Base-by-base conservation (phyloP, 495 filamentous ascomycete genomes). In the Tuber microsphaerosporum region DNA sequence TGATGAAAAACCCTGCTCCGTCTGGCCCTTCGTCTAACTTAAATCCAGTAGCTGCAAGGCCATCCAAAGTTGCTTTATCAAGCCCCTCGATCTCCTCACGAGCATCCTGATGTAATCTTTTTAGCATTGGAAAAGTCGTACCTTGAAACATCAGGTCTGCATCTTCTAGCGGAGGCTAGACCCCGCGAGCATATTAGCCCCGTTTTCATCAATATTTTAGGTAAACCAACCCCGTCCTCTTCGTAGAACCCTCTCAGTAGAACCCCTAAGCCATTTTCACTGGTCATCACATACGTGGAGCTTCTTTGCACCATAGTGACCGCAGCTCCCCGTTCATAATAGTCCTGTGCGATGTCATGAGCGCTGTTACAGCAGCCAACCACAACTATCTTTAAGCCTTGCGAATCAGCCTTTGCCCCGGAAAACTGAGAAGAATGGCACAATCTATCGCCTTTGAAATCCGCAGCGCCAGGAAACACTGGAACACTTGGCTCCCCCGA, bases 341-440 rank as follows among this genome's bases (percentile, higher is more conserved):
- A 94, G 78, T 94, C 91, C 81, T 94, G 92, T 44, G 91, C 90
- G 76, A 96, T 96, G 81, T 96, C 93, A 78, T 94, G 90, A 17
- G 87, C 89, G 2, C 91, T 94, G 81, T 94, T 95, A 83, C 93
- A 93, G 43, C 89, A 90, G 7, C 93, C 93, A 10, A 97, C 87
- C 0, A 97, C 88, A 31, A 95, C 84, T 1, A 89, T 93, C 77
- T 90, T 91, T 81, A 90, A 92, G 1, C 88, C 88, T 34, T 83
- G 82, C 1, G 84, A 83, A 45, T 85, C 73, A 12, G 83, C 51
- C 34, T 86, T 85, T 17, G 90, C 89, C 8, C 90, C 90, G 0
- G 85, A 82, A 81, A 92, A 92, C 44, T 92, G 87, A 19, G 90
- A 90, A 43, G 90, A 92, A 80, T 95, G 93, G 83, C 89, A 91